A percentile compares a stretch with the other conserved stretches of the same genome.
phyloP scores from a whole-genome alignment of 2,329 filamentous ascomycete genomes.

The Biscogniauxia marginata region DNA sequence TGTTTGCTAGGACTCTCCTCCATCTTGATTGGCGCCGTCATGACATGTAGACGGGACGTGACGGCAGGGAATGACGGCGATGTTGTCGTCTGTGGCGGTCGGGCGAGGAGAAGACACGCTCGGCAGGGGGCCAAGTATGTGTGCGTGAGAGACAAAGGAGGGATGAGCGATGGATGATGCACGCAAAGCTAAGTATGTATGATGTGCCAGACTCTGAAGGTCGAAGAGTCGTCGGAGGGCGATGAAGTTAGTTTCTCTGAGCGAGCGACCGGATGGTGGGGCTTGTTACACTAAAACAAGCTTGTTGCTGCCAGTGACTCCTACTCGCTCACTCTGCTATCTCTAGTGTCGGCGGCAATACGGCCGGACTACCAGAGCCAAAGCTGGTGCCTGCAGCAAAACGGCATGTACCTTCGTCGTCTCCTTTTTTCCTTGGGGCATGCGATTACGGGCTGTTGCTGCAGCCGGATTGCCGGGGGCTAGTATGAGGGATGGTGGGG shows the following conservation, averaged over 20 bases:
- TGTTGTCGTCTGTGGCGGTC: no score
- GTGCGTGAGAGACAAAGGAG: conserved; percentile 2
- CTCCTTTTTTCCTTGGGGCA: neutral
- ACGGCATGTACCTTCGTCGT: neutral
- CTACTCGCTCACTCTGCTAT: neutral
- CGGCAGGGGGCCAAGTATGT: neutral
- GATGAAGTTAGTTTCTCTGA: neutral
- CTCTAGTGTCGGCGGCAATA: neutral
- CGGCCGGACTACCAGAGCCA: neutral
- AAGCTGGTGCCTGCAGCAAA: neutral
- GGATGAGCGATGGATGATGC: conserved; percentile 13
- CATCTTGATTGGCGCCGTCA: conserved; percentile 24
- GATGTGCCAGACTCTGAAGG: conserved; percentile 19
- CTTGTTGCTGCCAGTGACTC: neutral
- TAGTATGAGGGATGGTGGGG: neutral
- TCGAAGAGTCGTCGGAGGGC: conserved; percentile 4
- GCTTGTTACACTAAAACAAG: conserved; percentile 11
- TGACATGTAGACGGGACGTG: neutral
- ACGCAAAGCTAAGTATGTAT: conserved; percentile 2
- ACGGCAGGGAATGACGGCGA: neutral
- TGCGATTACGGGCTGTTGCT: no score
- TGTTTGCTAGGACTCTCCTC: conserved; percentile 15
- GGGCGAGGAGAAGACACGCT: conserved; percentile 2
- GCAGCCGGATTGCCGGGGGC: neutral
- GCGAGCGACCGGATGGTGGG: conserved; percentile 15